Conservation (phyloP, 1,284 basidiomycete genomes). For the Porogramme epimiltina region DNA sequence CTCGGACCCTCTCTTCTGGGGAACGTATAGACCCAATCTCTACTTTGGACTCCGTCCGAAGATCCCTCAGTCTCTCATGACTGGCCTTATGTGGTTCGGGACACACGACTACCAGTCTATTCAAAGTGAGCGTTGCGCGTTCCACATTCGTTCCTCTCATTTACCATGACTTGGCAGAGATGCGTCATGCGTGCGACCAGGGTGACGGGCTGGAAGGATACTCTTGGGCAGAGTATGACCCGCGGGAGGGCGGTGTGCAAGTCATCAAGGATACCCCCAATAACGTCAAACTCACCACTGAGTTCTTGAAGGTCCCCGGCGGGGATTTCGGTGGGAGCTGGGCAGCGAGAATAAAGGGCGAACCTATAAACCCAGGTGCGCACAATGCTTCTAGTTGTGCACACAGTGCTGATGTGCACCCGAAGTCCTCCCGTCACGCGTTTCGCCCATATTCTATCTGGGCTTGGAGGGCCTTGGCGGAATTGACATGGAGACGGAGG, state of each 20-base stretch:
- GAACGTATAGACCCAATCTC: slow-evolving; percentile 86
- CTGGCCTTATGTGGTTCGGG: slow-evolving; percentile 92
- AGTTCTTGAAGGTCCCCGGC: slow-evolving; percentile 81
- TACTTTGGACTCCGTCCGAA: slow-evolving; percentile 91
- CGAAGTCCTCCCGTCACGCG: slow-evolving; percentile 56
- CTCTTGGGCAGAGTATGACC: slow-evolving; percentile 88
- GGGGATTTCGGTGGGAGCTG: slow-evolving; percentile 86
- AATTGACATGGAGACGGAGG: slow-evolving; percentile 76
- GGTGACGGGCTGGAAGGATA: slow-evolving; percentile 81
- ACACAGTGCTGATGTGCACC: slow-evolving; percentile 1
- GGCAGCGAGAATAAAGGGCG: slow-evolving; percentile 86
- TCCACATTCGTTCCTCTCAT: not conserved
- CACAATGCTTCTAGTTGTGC: slow-evolving; percentile 4
- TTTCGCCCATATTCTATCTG: slow-evolving; percentile 83
- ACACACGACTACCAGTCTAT: slow-evolving; percentile 79
- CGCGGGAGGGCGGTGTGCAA: slow-evolving; percentile 83
- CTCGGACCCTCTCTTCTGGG: slow-evolving; percentile 83
- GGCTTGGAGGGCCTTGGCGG: slow-evolving; percentile 87
- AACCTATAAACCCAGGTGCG: slow-evolving; percentile 71
- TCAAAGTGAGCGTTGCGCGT: slow-evolving; percentile 45
- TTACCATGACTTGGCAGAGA: slow-evolving; percentile 44
- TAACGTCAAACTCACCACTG: slow-evolving; percentile 85
- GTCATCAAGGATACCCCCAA: slow-evolving; percentile 80
- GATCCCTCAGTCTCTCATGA: slow-evolving; percentile 85
- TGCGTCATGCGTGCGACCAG: slow-evolving; percentile 91